phyloP scores from a whole-genome alignment of 495 filamentous ascomycete species.

The Neurospora terricola region DNA sequence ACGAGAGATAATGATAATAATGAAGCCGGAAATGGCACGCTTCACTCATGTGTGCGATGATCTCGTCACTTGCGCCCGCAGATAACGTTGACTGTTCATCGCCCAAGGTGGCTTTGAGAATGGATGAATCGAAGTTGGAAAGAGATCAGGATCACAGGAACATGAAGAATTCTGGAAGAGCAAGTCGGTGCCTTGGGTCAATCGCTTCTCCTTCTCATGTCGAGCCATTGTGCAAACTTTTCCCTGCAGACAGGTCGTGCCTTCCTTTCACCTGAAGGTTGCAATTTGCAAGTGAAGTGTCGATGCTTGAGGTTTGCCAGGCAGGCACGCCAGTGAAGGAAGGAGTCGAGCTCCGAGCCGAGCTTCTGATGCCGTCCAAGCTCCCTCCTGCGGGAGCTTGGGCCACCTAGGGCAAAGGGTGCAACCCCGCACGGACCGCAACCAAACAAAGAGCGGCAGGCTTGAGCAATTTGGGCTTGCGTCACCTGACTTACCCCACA shows the following conservation, averaged over 20 bases:
- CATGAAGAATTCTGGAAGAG: background rate
- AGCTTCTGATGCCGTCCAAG: constrained; percentile 1
- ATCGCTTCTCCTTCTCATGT: background rate
- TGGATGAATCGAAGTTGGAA: background rate
- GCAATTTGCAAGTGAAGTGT: background rate
- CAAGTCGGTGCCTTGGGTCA: background rate
- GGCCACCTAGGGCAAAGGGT: background rate
- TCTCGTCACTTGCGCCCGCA: background rate
- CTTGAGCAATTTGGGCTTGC: background rate
- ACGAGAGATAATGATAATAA: background rate
- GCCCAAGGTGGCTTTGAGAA: background rate
- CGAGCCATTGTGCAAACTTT: background rate
- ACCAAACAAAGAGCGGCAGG: background rate
- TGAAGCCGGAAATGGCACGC: background rate
- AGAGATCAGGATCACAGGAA: background rate
- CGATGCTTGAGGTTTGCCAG: background rate
- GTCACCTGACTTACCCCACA: constrained; percentile 27
- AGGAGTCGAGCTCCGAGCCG: background rate
- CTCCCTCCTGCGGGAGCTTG: constrained; percentile 7
- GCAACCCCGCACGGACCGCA: background rate
- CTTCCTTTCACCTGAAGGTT: background rate
- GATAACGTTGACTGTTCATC: background rate
- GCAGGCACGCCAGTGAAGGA: background rate
- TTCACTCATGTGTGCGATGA: background rate
- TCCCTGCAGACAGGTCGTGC: background rate